A percentile compares a stretch with the other conserved stretches of the same genome.
These are phyloP conservation scores for Scutellaria baicalensis DNA, from an alignment of 257 asterid species.

Conservation along the genomic window DNA sequence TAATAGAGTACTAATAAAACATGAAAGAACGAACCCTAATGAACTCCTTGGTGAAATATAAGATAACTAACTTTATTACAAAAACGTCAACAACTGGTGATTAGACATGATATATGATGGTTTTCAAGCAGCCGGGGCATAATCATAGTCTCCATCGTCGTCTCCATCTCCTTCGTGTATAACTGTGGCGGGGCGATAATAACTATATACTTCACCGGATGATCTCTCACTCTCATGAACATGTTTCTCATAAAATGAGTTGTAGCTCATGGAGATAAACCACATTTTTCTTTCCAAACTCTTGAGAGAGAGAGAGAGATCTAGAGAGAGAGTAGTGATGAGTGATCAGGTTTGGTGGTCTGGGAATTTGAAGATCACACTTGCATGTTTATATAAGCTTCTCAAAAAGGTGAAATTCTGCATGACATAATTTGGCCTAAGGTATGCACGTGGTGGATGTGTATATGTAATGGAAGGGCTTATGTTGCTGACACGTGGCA, in stretches of 20 bases:
- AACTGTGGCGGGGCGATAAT: background rate
- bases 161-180: slow-evolving; percentile 19
- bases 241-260: background rate
- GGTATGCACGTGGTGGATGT: slow-evolving; percentile 18
- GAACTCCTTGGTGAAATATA: too few species aligned
- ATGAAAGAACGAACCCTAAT: too few species aligned
- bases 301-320: background rate
- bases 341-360: background rate
- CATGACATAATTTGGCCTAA: slow-evolving; percentile 4
- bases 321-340: background rate
- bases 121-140: slow-evolving; percentile 28
- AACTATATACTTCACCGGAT: background rate
- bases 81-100: too few species aligned
- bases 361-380: background rate
- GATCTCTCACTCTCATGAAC: background rate
- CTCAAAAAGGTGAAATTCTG: background rate
- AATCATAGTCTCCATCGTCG: slow-evolving; percentile 23
- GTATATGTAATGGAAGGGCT: background rate
- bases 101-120: too few species aligned
- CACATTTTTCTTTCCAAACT: background rate
- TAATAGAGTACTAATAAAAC: too few species aligned
- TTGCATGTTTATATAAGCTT: background rate
- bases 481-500: background rate
- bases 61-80: too few species aligned
- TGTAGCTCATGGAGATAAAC: background rate